Evolutionary conservation across 2,329 filamentous ascomycete genomes (phyloP).

Genomic region (Penicillium concentricum): DNA sequence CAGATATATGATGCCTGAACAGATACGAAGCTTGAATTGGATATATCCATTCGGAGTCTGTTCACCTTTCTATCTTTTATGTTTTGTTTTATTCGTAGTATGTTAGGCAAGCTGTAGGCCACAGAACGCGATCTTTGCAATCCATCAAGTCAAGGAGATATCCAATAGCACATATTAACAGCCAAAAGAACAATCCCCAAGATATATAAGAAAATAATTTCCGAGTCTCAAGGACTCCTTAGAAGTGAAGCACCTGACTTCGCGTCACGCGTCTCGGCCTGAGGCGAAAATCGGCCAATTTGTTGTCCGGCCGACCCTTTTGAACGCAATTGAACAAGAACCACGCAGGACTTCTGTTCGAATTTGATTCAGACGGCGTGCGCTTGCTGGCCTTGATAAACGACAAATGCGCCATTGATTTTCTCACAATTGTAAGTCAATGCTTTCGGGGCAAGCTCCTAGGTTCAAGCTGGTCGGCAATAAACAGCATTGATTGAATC

Average conservation of each 20-base stretch:
- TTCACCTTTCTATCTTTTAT: background rate
- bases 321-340: background rate
- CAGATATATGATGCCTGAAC: too few relatives aligned
- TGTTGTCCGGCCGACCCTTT: constrained; percentile 17
- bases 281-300: constrained; percentile 24
- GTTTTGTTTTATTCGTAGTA: background rate
- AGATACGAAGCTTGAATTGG: too few relatives aligned
- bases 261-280: constrained; percentile 33
- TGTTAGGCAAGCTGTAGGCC: background rate
- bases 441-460: background rate
- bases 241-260: constrained; percentile 28
- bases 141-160: background rate
- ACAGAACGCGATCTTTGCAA: background rate
- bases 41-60: background rate
- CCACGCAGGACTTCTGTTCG: background rate
- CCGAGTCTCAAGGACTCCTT: background rate
- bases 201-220: background rate
- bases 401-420: background rate
- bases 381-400: background rate
- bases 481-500: constrained; percentile 1
- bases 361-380: background rate
- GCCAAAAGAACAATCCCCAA: too few relatives aligned
- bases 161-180: background rate
- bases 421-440: background rate
- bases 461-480: constrained; percentile 2